A percentile compares a stretch with the other conserved stretches of the same genome.
These are phyloP conservation scores for Pichia deserticola DNA, from an alignment of 805 yeast species.

Conservation along the genomic window DNA sequence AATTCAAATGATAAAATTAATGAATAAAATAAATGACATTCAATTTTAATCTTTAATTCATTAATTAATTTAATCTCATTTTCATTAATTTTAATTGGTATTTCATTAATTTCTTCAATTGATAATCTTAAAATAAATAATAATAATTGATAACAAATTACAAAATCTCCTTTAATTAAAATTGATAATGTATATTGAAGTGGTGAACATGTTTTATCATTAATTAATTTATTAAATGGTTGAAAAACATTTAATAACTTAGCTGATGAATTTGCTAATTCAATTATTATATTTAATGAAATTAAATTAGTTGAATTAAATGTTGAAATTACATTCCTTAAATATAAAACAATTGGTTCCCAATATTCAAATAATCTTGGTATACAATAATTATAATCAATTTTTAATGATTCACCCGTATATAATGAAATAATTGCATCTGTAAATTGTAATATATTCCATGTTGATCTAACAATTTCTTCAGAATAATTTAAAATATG, in stretches of 20 bases:
- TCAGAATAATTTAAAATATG: conserved; percentile 3
- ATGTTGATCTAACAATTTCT: conserved; percentile 5
- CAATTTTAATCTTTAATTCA: conserved; percentile 1
- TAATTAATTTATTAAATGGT: conserved; percentile 2
- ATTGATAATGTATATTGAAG: not conserved
- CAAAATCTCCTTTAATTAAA: conserved; percentile 2
- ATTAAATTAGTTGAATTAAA: conserved; percentile 10
- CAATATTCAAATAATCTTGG: conserved; percentile 9
- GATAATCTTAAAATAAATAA: conserved; percentile 3
- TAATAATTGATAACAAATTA: conserved; percentile 1
- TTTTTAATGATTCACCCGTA: conserved; percentile 16
- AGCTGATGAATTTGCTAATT: not conserved
- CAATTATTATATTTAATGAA: conserved; percentile 7
- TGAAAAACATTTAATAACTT: not conserved
- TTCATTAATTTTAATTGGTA: not conserved
- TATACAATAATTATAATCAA: conserved; percentile 15
- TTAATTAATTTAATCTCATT: not conserved
- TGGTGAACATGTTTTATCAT: not conserved
- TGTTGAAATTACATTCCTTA: not conserved
- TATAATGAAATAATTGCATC: conserved; percentile 16
- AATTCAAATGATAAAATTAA: not conserved
- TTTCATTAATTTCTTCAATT: conserved; percentile 3
- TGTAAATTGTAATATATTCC: conserved; percentile 13
- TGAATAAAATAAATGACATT: conserved; percentile 1
- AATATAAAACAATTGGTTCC: conserved; percentile 3